Percentiles rank a stretch among this genome's conserved stretches.
phyloP scores from a whole-genome alignment of 2,329 filamentous ascomycete genomes.

The Alternaria atra region DNA sequence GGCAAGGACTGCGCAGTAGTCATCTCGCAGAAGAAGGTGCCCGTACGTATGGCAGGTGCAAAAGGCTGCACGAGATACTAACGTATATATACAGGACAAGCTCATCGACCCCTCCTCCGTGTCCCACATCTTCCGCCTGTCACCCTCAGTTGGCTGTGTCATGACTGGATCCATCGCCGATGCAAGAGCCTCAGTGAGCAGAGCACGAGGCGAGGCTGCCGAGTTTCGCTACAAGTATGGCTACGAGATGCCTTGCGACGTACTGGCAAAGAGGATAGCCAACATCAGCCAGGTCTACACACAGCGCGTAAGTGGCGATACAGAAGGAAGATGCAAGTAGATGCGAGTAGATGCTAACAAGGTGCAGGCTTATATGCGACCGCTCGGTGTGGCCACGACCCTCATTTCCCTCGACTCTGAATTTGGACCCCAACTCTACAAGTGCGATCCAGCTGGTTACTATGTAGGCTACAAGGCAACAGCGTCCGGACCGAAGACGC shows the following conservation, averaged over 20 bases:
- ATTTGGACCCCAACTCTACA: constrained; percentile 93
- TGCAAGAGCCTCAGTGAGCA: constrained; percentile 89
- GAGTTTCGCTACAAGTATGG: constrained; percentile 99
- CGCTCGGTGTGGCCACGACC: constrained; percentile 93
- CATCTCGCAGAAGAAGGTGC: constrained; percentile 98
- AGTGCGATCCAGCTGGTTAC: constrained; percentile 97
- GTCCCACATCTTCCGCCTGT: constrained; percentile 96
- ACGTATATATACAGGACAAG: constrained; percentile 76
- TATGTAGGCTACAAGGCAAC: constrained; percentile 99
- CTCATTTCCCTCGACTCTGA: constrained; percentile 94
- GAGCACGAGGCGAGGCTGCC: constrained; percentile 92
- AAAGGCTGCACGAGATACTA: constrained; percentile 16
- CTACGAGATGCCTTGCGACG: constrained; percentile 99
- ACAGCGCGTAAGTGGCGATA: constrained; percentile 74
- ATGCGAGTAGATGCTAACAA: constrained; percentile 40
- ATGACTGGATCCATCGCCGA: constrained; percentile 99
- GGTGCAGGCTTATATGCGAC: constrained; percentile 90
- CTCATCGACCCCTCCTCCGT: constrained; percentile 97
- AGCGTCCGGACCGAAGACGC: constrained; percentile 95
- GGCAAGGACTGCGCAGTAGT: constrained; percentile 98
- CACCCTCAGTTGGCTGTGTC: constrained; percentile 94
- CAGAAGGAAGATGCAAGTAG: background rate
- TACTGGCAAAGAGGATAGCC: constrained; percentile 92
- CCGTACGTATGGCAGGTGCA: constrained; percentile 68
- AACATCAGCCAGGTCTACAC: constrained; percentile 99